These are phyloP conservation scores for Fraxinus sp. DNA, from an alignment of 305 asterid species.

Conservation along the genomic window DNA sequence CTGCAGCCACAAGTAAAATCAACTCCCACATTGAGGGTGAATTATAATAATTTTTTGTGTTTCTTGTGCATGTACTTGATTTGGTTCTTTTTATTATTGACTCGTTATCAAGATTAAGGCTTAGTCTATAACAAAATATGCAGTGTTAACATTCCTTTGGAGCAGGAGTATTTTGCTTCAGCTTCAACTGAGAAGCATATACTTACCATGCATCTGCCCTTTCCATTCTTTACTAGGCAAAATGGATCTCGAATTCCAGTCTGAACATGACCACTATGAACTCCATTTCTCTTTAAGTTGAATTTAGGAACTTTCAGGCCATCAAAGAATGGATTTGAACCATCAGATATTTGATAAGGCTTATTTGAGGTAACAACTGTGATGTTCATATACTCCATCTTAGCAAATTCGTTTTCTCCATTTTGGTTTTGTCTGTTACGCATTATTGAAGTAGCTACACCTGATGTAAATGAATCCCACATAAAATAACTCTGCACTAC, in stretches of 20 bases:
- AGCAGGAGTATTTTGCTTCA: not conserved
- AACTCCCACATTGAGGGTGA: not conserved
- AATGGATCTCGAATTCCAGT: slow-evolving; percentile 68
- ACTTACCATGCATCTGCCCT: slow-evolving; percentile 75
- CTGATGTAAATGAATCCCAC: slow-evolving; percentile 85
- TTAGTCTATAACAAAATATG: not conserved
- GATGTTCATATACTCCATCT: slow-evolving; percentile 76
- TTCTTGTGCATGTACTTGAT: not conserved
- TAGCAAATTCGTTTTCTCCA: slow-evolving; percentile 78
- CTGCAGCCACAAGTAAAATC: not conserved
- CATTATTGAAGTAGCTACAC: slow-evolving; percentile 89
- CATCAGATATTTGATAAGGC: slow-evolving; percentile 62
- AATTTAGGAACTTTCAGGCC: slow-evolving; percentile 57
- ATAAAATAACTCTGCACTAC: slow-evolving; percentile 72
- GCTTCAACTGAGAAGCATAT: not conserved
- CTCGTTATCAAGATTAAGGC: not conserved
- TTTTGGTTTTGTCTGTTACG: slow-evolving; percentile 36
- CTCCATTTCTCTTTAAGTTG: slow-evolving; percentile 46
- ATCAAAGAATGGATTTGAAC: slow-evolving; percentile 71
- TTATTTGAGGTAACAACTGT: slow-evolving; percentile 78
- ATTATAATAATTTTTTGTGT: not conserved
- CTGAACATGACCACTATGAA: slow-evolving; percentile 89
- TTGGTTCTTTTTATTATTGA: not conserved
- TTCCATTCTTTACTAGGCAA: slow-evolving; percentile 56
- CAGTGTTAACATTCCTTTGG: not conserved